Base-by-base conservation (phyloP, 352 stramenopile species). In the Globisporangium recalcitrans region DNA sequence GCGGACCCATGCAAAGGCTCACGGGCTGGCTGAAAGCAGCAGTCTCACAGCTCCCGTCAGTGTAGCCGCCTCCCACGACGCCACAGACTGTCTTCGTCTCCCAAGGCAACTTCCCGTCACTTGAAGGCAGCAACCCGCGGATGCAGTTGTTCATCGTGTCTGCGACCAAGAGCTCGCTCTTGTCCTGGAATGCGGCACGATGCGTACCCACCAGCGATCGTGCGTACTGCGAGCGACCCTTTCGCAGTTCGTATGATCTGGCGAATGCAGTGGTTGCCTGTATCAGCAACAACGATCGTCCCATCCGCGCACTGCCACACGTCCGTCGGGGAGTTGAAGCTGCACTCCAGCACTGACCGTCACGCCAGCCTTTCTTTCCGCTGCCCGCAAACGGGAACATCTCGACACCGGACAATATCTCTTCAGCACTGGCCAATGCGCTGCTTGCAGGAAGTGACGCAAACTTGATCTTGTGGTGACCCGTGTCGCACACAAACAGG, bases 101-200 rank as follows among this genome's bases (percentile, higher is more conserved):
- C 73, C 71, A 81, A 2, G 47, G 36, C 42, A 54, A 53, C 24
- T 31, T 56, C 4, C 31, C 36, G 32, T 63, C 46, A 9, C 34
- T 53, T 22, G 60, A 48, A 55, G 64, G 55, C 49, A 65, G 8
- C 4, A 85, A 44, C 29, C 64, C 73, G 27, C 74, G 72, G 57
- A 86, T 74, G 71, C 74, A 82, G 32, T 86, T 78, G 52, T 84
- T 84, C 74, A 84, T 84, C 3, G 74, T 84, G 29, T 86, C 77
- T 1, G 74, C 73, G 27, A 86, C 72, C 3, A 86, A 34, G 19
- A 86, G 32, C 22, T 78, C 73, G n/a, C 32, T 62, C 56, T 31
- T 31, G 51, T 11, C 44, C 42, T 26, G 19, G 16, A 4, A 58
- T 34, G 11, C 52, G 55, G 29, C 38, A 68, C 27, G 40, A 64